Conservation (phyloP, 1,284 basidiomycete genomes). For the Puccinia novopanici region DNA sequence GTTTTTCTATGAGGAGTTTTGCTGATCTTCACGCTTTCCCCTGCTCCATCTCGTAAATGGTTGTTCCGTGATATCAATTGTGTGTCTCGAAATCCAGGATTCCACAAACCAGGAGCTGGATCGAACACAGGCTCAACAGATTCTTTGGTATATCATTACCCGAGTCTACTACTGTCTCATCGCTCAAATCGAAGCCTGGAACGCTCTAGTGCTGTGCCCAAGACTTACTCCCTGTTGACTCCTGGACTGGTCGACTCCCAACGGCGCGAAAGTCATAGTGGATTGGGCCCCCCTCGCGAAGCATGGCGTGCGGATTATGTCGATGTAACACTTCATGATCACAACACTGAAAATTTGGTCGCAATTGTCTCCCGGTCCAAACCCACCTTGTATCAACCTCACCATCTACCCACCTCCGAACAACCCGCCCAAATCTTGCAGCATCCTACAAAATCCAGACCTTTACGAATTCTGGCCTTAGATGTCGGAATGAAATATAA, state of each 20-base stretch:
- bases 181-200: conserved; percentile 29
- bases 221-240: no score
- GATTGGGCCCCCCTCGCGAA: conserved; percentile 53
- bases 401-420: conserved; percentile 60
- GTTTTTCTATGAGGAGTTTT: conserved; percentile 68
- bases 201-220: no score
- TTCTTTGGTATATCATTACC: neutral
- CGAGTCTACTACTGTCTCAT: neutral
- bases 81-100: neutral
- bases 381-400: conserved; percentile 73
- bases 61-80: no score
- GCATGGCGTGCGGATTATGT: conserved; percentile 80
- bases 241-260: no score
- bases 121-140: conserved; percentile 18
- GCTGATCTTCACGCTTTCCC: neutral
- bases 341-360: conserved; percentile 87
- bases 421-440: conserved; percentile 63
- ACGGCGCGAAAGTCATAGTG: no score
- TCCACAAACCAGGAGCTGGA: neutral
- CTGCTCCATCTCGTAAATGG: no score
- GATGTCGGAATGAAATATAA: conserved; percentile 99
- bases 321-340: conserved; percentile 81
- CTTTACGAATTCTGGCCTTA: conserved; percentile 81
- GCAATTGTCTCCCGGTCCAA: conserved; percentile 76
- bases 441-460: conserved; percentile 74